phyloP scores from a whole-genome alignment of 495 filamentous ascomycete genomes.

The Tuber magnatum region DNA sequence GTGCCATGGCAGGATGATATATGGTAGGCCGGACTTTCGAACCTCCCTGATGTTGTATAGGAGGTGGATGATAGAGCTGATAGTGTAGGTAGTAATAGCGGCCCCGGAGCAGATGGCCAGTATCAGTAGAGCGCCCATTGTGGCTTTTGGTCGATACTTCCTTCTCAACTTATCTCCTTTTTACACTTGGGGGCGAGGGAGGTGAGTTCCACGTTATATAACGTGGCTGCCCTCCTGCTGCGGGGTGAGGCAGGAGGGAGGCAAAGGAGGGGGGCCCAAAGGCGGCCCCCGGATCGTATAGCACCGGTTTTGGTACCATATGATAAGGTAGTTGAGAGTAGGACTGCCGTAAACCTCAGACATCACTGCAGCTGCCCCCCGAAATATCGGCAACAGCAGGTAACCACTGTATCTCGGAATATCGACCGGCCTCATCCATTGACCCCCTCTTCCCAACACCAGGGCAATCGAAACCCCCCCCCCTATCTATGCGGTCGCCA shows the following conservation, averaged over 20 bases:
- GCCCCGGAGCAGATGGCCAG: background rate
- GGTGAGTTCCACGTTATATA: background rate
- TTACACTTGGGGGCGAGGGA: background rate
- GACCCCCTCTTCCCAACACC: background rate
- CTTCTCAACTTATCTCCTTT: background rate
- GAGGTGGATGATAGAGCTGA: background rate
- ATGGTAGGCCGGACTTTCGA: conserved; percentile 20
- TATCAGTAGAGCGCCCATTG: background rate
- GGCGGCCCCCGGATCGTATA: background rate
- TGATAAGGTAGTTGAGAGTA: background rate
- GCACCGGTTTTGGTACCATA: background rate
- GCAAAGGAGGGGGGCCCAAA: background rate
- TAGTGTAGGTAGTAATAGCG: background rate
- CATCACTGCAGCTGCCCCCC: background rate
- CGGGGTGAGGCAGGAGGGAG: background rate
- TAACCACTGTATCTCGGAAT: background rate
- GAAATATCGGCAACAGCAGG: background rate
- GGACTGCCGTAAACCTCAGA: background rate
- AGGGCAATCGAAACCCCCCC: background rate
- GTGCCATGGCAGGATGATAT: conserved; percentile 17
- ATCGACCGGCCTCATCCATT: background rate
- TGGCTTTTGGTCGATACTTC: background rate
- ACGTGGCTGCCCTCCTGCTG: background rate
- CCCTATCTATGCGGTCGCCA: background rate
- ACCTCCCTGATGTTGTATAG: conserved; percentile 12